Percentiles rank a stretch among this genome's conserved stretches.
Conservation (phyloP, 345 rosid genomes). For the Brassica napus region Da-Ae NC_063440.1:12110001-12110500, state of each 20-base stretch:
- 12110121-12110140: conserved; percentile 12
- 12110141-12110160: background rate
- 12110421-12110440: conserved; percentile 27
- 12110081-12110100: conserved; percentile 7
- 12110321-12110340: background rate
- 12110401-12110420: conserved; percentile 52
- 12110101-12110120: conserved; percentile 15
- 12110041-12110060: background rate
- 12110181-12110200: background rate
- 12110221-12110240: background rate
- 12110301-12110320: conserved; percentile 3
- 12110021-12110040: background rate
- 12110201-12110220: background rate
- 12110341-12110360: background rate
- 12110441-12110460: background rate
- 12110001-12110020: background rate
- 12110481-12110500: background rate
- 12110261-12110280: background rate
- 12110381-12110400: background rate
- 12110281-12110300: conserved; percentile 24
- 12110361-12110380: background rate
- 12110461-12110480: background rate
- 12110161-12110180: background rate
- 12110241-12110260: background rate
- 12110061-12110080: background rate